phyloP scores from a whole-genome alignment of 139 green algal genomes.

The Chara braunii region DNA sequence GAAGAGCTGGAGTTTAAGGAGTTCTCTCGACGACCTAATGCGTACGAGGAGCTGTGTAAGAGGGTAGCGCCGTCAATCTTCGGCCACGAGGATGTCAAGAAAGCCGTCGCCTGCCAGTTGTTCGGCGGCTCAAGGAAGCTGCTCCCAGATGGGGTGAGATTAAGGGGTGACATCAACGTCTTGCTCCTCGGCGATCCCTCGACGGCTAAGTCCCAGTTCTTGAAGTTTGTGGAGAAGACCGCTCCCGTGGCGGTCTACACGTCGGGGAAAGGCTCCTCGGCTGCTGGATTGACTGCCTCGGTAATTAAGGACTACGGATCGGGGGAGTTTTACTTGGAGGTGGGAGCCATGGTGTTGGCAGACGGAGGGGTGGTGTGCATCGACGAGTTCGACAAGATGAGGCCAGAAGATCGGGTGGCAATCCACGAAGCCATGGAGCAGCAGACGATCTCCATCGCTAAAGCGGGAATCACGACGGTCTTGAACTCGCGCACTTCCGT shows the following conservation, averaged over 20 bases:
- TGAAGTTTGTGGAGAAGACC: slow-evolving; percentile 57
- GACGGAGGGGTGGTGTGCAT: slow-evolving; percentile 59
- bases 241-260: slow-evolving; percentile 85
- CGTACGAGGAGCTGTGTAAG: slow-evolving; percentile 58
- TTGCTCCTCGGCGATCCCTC: slow-evolving; percentile 93
- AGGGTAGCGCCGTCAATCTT: slow-evolving; percentile 92
- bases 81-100: slow-evolving; percentile 88
- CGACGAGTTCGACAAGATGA: slow-evolving; percentile 62
- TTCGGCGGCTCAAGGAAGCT: slow-evolving; percentile 73
- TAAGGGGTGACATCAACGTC: slow-evolving; percentile 98
- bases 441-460: slow-evolving; percentile 98
- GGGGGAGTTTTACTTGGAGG: slow-evolving; percentile 94
- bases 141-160: slow-evolving; percentile 41
- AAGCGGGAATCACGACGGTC: slow-evolving; percentile 90
- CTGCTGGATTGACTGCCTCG: slow-evolving; percentile 89
- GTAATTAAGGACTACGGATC: slow-evolving; percentile 64
- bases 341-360: slow-evolving; percentile 91
- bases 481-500: slow-evolving; percentile 90
- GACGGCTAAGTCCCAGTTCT: slow-evolving; percentile 76
- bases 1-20: slow-evolving; percentile 75
- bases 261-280: slow-evolving; percentile 87
- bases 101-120: slow-evolving; percentile 86
- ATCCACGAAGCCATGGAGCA: slow-evolving; percentile 97
- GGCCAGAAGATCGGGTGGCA: slow-evolving; percentile 58
- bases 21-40: slow-evolving; percentile 65